Base-by-base conservation (phyloP, 179 eudicot genomes). In the Actinidia chinensis region DNA sequence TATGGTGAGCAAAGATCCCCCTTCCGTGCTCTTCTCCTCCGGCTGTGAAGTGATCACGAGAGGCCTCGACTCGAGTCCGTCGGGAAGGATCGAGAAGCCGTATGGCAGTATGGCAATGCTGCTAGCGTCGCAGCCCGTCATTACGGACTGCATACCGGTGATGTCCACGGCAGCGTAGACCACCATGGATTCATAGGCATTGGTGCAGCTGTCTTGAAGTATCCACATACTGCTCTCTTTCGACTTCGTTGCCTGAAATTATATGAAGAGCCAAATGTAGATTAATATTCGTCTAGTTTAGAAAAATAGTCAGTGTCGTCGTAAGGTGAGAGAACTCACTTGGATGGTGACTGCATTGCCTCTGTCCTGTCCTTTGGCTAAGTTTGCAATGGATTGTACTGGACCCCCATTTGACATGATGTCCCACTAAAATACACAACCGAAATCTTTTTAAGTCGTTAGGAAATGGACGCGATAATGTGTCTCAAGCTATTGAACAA, bases 121-220 rank as follows among this genome's bases (percentile, higher is more conserved):
- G 90, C 97, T 88, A 0, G 99, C 91, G 80, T 93, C 97, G 54
- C 98, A 91, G 11, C 98, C 97, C 47, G 94, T 86, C 91, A 95
- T 95, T 36, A 90, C 94, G 0, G 97, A 86, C 79, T 92, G 93
- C 91, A 93, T 90, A 79, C 79, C 82, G 9, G 82, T 64, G 78
- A 87, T 86, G 74, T 91, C 99, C 40, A 93, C 89, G 0, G 93
- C 92, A 18, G 99, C 92, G 23, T 87, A 93, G 43, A 89, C 88
- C 44, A 95, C 91, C 85, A 83, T 88, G 11, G 99, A 93, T 69
- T 95, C 99, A n/a, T 84, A 93, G 0, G 84, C 69, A 36, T 93
- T 95, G 33, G 92, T 95, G 87, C 88, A 71, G 82, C 89, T 86
- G 76, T 93, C 99, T 86, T 95, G 99, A 73, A 95, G 85, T 46